Percentiles rank a stretch among this genome's conserved stretches.
These are phyloP conservation scores for Amanita rubescens DNA, from an alignment of 768 basidiomycete genomes.

Conservation along the genomic window DNA sequence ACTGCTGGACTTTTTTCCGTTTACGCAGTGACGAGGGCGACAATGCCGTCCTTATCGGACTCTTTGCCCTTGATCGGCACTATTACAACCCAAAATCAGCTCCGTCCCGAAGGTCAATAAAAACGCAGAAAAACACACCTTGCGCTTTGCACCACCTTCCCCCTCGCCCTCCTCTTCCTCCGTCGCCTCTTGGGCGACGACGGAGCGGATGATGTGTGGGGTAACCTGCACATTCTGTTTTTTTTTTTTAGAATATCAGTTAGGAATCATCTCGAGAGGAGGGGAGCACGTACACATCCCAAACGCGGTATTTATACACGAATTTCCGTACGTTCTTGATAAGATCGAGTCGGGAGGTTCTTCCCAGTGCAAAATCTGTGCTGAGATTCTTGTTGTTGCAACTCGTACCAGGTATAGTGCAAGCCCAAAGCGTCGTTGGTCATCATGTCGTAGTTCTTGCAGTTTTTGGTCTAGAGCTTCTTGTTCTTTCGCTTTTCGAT, in stretches of 20 bases:
- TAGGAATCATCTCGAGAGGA: too few species aligned
- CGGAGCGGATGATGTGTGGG: constrained; percentile 18
- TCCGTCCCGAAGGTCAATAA: too few species aligned
- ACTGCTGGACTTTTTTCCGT: not conserved
- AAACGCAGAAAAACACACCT: not conserved
- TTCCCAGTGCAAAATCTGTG: constrained; percentile 12
- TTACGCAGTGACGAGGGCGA: not conserved
- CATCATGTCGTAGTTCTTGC: constrained; percentile 64
- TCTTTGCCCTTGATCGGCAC: not conserved
- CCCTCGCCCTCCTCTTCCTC: constrained; percentile 12
- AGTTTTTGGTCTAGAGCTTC: constrained; percentile 62
- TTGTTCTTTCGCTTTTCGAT: constrained; percentile 58
- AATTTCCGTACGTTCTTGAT: constrained; percentile 18
- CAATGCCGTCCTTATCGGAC: not conserved
- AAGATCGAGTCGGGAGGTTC: constrained; percentile 12
- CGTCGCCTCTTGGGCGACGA: constrained; percentile 19
- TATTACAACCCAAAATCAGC: not conserved
- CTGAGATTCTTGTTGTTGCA: constrained; percentile 11
- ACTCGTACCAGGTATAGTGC: constrained; percentile 8
- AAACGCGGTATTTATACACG: constrained; percentile 20
- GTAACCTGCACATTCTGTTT: constrained; percentile 15
- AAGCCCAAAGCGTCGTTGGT: constrained; percentile 62
- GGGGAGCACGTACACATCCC: constrained; percentile 17
- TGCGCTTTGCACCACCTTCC: not conserved
- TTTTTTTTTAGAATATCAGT: too few species aligned